phyloP scores from a whole-genome alignment of 192 early-diverging fungal species.

The Endogone sp. region DNA sequence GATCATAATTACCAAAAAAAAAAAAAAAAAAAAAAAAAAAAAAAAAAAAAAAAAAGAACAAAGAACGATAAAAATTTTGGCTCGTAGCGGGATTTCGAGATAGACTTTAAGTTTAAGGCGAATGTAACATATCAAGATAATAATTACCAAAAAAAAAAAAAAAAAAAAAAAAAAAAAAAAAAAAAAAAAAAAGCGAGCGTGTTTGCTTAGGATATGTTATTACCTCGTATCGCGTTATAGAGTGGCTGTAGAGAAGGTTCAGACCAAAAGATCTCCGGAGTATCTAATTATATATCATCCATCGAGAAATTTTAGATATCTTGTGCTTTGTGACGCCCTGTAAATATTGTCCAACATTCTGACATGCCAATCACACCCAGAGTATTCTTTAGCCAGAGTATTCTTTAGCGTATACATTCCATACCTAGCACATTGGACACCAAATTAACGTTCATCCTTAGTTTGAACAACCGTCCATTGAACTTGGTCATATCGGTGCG shows the following conservation, averaged over 20 bases:
- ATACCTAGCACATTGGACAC: slow-evolving; percentile 78
- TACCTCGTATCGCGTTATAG: slow-evolving; percentile 72
- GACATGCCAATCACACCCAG: too few relatives aligned
- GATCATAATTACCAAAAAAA: too few relatives aligned
- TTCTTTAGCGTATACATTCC: background rate
- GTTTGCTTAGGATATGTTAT: background rate
- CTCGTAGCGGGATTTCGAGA: slow-evolving; percentile 61
- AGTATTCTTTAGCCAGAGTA: background rate
- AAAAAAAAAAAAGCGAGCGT: slow-evolving; percentile 17
- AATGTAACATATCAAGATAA: too few relatives aligned
- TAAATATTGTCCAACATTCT: too few relatives aligned
- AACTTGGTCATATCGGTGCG: slow-evolving; percentile 51
- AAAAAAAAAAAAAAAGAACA: slow-evolving; percentile 13
- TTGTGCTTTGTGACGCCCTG: background rate
- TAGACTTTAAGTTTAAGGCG: too few relatives aligned
- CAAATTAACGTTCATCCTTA: slow-evolving; percentile 80
- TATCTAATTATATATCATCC: slow-evolving; percentile 39
- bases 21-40: too few relatives aligned
- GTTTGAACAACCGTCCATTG: slow-evolving; percentile 59
- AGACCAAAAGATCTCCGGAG: slow-evolving; percentile 80
- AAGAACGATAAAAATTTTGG: slow-evolving; percentile 55
- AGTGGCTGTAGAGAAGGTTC: slow-evolving; percentile 72
- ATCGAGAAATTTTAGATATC: background rate
- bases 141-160: too few relatives aligned
- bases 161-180: too few relatives aligned